A percentile compares a stretch with the other conserved stretches of the same genome.
These are phyloP conservation scores for Graphilbum sp. DNA, from an alignment of 2,329 filamentous ascomycete species.

Conservation along the genomic window DNA sequence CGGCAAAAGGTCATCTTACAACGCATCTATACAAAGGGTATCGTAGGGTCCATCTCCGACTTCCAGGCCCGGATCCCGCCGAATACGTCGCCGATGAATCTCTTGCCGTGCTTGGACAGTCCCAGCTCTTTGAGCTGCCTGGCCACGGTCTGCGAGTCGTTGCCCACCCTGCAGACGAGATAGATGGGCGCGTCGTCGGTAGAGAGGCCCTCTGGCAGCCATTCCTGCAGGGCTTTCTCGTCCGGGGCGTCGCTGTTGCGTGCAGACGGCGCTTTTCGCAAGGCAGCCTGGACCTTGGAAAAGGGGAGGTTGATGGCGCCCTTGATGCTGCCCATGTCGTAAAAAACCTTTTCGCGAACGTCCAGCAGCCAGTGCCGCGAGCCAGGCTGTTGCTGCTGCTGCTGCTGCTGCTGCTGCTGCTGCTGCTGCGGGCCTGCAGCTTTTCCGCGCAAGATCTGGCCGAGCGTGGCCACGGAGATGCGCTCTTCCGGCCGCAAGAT, in stretches of 20 bases:
- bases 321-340: slow-evolving; percentile 58
- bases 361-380: slow-evolving; percentile 45
- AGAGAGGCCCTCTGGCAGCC: slow-evolving; percentile 22
- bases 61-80: slow-evolving; percentile 64
- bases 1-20: too few species aligned
- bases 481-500: slow-evolving; percentile 48
- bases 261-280: too few species aligned
- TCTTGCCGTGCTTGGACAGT: slow-evolving; percentile 30
- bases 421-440: too few species aligned
- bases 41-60: slow-evolving; percentile 40
- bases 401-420: too few species aligned
- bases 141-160: slow-evolving; percentile 60
- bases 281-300: slow-evolving; percentile 22
- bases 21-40: slow-evolving; percentile 37
- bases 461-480: slow-evolving; percentile 48
- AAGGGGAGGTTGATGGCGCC: slow-evolving; percentile 64
- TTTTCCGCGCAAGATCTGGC: slow-evolving; percentile 12
- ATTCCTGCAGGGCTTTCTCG: slow-evolving; percentile 10
- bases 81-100: slow-evolving; percentile 52
- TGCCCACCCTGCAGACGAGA: slow-evolving; percentile 57
- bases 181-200: slow-evolving; percentile 40
- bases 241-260: too few species aligned
- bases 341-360: slow-evolving; percentile 72
- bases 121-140: slow-evolving; percentile 48
- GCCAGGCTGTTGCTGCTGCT: slow-evolving; percentile 17